Evolutionary conservation across 768 basidiomycete species (phyloP).

Genomic region (Podaxis mareebaensis): DNA sequence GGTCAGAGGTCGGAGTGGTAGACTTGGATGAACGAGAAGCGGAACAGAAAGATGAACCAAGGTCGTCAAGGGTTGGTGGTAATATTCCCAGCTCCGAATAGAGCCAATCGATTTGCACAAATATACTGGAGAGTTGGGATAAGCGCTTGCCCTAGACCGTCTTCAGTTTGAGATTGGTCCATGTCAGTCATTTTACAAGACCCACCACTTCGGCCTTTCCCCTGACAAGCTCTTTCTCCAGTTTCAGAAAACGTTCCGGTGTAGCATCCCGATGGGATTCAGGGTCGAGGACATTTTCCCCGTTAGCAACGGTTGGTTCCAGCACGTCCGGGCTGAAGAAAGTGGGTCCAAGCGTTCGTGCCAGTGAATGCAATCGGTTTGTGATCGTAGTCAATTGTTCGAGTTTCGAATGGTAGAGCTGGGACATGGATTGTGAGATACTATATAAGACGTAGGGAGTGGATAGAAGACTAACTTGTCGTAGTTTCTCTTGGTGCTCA

Average conservation of each 20-base stretch:
- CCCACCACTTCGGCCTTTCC: constrained; percentile 87
- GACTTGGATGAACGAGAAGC: constrained; percentile 36
- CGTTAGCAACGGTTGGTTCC: constrained; percentile 43
- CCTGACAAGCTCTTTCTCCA: constrained; percentile 83
- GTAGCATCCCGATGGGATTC: constrained; percentile 67
- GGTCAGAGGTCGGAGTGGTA: constrained; percentile 40
- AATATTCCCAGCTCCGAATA: constrained; percentile 79
- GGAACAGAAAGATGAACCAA: constrained; percentile 26
- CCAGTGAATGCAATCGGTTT: constrained; percentile 59
- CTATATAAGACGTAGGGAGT: neutral
- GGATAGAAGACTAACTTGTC: constrained; percentile 56
- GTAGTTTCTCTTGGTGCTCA: constrained; percentile 74
- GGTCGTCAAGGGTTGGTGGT: constrained; percentile 56
- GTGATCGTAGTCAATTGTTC: constrained; percentile 73
- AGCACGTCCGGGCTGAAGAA: constrained; percentile 62
- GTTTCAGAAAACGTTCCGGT: constrained; percentile 73
- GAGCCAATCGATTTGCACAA: constrained; percentile 81
- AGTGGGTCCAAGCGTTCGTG: constrained; percentile 58
- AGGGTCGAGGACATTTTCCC: constrained; percentile 37
- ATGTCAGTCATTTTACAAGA: constrained; percentile 15
- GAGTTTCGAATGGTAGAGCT: constrained; percentile 77
- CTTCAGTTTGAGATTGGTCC: neutral
- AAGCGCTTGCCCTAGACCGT: constrained; percentile 63
- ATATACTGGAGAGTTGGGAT: constrained; percentile 57
- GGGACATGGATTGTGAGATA: constrained; percentile 9